Evolutionary conservation across 805 yeast species (phyloP), one percentile per base, ranked within the genome.

Genomic region (Hanseniaspora mollemarum): DNA sequence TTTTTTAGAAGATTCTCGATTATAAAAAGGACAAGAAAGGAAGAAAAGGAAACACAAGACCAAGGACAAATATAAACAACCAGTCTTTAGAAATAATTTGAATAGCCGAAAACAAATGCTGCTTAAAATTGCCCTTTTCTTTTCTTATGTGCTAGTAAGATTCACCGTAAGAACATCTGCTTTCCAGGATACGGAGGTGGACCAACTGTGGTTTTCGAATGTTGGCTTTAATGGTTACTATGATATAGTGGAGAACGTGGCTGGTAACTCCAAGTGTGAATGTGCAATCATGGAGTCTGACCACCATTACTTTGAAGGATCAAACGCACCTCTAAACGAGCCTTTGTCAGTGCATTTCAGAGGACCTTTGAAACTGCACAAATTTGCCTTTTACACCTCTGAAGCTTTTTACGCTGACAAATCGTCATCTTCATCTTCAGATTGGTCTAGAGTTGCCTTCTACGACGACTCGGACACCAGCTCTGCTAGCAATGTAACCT

Each of bases 261-360:
- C 54, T 18, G 54, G 54, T 37, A 55, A 56, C 38, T 46, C 51
- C 7, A 56, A 54, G 26, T 63, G 67, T 57, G 56, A 59, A 16
- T 65, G 68, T 56, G 62, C 60, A 26, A 62, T 59, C 3, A 63
- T 54, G 29, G 59, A 58, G 10, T 46, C 54, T 13, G 53, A 53
- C 18, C 33, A 43, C 15, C 29, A 38, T 16, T 60, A 61, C 59
- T 65, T 65, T 43, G 64, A 71, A 10, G 88, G 90, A 22, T 49
- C 76, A 4, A 80, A 80, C 60, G 69, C 87, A 15, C 92, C 92
- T 1, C 58, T 81, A 35, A 65, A 80, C 56, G 79, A 72, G 51
- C 84, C 77, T 56, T 68, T 83, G 12, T 78, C 87, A 1, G 87
- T 83, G 10, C 92, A 83, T 61, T 75, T 83, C 62, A 75, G 92